phyloP scores from a whole-genome alignment of 2,329 filamentous ascomycete species.

The Parascedosporium putredinis region DNA sequence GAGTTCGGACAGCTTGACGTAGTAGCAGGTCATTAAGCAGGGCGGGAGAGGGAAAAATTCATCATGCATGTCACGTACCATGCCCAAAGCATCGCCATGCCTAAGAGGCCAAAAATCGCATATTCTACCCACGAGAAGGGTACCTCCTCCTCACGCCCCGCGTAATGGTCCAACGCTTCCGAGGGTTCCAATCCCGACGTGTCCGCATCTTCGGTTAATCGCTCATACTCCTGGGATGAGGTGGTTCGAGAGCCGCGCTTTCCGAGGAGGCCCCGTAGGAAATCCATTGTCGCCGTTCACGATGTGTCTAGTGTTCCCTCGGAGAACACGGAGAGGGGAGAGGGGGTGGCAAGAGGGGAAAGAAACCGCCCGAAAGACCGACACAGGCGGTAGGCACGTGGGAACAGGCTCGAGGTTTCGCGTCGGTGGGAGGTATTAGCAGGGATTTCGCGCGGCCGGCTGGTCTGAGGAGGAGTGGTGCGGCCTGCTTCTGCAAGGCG shows the following conservation, averaged over 20 bases:
- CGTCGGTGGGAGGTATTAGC: background rate
- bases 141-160: conserved; percentile 24
- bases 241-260: background rate
- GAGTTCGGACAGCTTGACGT: background rate
- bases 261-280: background rate
- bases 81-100: conserved; percentile 93
- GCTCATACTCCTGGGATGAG: conserved; percentile 10
- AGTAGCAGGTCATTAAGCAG: background rate
- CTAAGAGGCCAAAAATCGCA: conserved; percentile 70
- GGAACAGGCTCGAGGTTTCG: background rate
- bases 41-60: too few relatives aligned
- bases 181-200: conserved; percentile 5
- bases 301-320: background rate
- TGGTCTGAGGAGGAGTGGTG: background rate
- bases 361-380: too few relatives aligned
- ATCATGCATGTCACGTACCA: conserved; percentile 52
- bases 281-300: background rate
- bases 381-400: background rate
- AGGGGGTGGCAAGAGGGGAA: too few relatives aligned
- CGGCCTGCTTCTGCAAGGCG: background rate
- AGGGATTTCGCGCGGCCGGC: background rate
- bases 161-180: conserved; percentile 11
- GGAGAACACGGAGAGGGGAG: too few relatives aligned
- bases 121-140: conserved; percentile 84
- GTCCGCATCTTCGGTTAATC: conserved; percentile 10